Evolutionary conservation across 2,329 filamentous ascomycete species (phyloP), one percentile per base, ranked within the genome.

Genomic region (Alternaria tenuissima): DNA sequence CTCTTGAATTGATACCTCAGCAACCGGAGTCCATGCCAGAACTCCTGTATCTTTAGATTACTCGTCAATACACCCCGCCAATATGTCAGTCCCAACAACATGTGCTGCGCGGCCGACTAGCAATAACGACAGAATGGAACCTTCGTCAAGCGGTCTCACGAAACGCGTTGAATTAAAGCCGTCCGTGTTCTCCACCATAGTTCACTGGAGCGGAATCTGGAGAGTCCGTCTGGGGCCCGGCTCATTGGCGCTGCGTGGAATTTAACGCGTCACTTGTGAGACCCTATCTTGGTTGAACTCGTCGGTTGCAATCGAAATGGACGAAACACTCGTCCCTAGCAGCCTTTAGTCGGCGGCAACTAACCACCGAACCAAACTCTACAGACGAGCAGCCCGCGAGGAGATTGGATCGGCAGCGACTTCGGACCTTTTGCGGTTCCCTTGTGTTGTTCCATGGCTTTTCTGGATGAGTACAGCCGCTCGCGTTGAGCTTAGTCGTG

Each of bases 181-280:
- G 57, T 46, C 53, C 59, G 53, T 49, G 36, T n/a, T 38, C 52
- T 54, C 54, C 57, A 59, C 61, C 54, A 58, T 57, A 58, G 55
- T 60, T 59, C 53, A 28, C 24, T 28, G 14, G 49, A 64, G 26
- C 41, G 52, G 43, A 26, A 43, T 32, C 41, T 51, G 38, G 47
- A 43, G 53, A 49, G 42, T 58, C 41, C 30, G 24, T 46, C 28
- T 39, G 20, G 28, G n/a, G 20, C 48, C 48, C 44, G 48, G 44
- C 32, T 62, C 43, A 44, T 43, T 55, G 55, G 61, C 51, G 49
- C 57, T 51, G 26, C 30, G 30, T 52, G 28, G 38, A 59, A 39
- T 59, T 41, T 47, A 54, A 59, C 12, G 38, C 43, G 49, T 64
- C 59, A 47, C 36, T 51, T 48, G 36, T 41, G 36, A 47, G 51